Base-by-base conservation (phyloP, 2,329 filamentous ascomycete species). In the Aspergillus fischeri region DNA sequence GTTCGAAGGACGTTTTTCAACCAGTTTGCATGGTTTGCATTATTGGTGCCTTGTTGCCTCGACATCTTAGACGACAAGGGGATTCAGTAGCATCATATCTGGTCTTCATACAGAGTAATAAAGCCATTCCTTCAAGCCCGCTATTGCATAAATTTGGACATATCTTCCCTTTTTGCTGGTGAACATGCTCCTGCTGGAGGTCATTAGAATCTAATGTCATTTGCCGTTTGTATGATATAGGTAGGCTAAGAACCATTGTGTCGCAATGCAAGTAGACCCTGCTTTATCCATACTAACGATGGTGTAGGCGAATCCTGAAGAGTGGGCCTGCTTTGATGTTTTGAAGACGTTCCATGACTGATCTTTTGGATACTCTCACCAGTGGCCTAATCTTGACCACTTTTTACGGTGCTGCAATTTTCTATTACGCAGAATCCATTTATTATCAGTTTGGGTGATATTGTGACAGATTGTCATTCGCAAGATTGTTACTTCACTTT, bases 1-100 rank as follows among this genome's bases (percentile, higher is more conserved):
- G 14, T 6, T 14, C 11, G 10, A 35, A 6, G 32, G 32, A 35
- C 11, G 2, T 6, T 35, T 9, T 1, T 35, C 32, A 20, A 10
- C 11, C 24, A 52, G 50, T 52, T 52, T 52, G 50, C 35, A n/a
- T 42, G 10, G 50, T 52, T 52, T 52, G 50, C 49, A 52, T 52
- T 25, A 4, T 27, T 5, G 21, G 11, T 24, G 21, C 44, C 44
- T 47, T 47, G 44, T 25, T 24, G 24, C 44, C 44, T 47, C 14
- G 21, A 47, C 44, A 27, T 24, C 10, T 14, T 21, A 27, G 14
- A 38, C 14, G 5, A 7, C 21, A 47, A 3, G 21, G 21, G 21
- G 10, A 47, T n/a, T 38, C 5, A 5, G 17, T 11, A 17, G 32
- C 32, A 35, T 35, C 32, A 4, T 5, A 17, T 6, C 5, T 27